phyloP scores from a whole-genome alignment of 2,329 filamentous ascomycete species.

The Apiospora koreana region DNA sequence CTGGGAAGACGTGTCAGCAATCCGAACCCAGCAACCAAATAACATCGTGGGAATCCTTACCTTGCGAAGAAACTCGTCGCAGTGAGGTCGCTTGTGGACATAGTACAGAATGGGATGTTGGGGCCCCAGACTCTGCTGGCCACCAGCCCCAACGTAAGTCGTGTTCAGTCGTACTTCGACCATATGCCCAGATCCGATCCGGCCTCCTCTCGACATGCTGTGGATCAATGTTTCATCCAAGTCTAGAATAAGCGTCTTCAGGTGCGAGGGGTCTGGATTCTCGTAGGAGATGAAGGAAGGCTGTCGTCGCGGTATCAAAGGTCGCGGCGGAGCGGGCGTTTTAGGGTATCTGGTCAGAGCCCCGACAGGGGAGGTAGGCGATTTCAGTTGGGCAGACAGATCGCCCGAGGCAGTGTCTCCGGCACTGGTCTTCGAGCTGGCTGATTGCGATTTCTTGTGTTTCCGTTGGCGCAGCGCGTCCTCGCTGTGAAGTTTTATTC shows the following conservation, averaged over 20 bases:
- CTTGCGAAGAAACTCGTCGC: constrained; percentile 92
- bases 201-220: constrained; percentile 93
- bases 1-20: constrained; percentile 38
- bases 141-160: constrained; percentile 66
- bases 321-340: constrained; percentile 83
- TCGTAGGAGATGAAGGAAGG: constrained; percentile 78
- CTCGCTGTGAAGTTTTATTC: constrained; percentile 84
- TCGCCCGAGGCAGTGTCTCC: constrained; percentile 42
- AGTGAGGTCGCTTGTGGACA: constrained; percentile 95
- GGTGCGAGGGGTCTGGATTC: constrained; percentile 57
- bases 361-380: constrained; percentile 80
- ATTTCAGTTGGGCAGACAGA: constrained; percentile 83
- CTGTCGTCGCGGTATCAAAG: constrained; percentile 84
- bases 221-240: constrained; percentile 97
- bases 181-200: constrained; percentile 98
- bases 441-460: constrained; percentile 60
- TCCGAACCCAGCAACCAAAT: background rate
- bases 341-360: constrained; percentile 87
- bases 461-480: constrained; percentile 74
- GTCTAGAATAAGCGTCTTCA: constrained; percentile 94
- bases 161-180: constrained; percentile 91
- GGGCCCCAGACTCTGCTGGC: constrained; percentile 69
- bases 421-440: constrained; percentile 45
- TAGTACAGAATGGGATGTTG: constrained; percentile 98
- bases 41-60: constrained; percentile 44